Conservation (phyloP, 352 stramenopile genomes). For the Phytophthora cactorum region DNA sequence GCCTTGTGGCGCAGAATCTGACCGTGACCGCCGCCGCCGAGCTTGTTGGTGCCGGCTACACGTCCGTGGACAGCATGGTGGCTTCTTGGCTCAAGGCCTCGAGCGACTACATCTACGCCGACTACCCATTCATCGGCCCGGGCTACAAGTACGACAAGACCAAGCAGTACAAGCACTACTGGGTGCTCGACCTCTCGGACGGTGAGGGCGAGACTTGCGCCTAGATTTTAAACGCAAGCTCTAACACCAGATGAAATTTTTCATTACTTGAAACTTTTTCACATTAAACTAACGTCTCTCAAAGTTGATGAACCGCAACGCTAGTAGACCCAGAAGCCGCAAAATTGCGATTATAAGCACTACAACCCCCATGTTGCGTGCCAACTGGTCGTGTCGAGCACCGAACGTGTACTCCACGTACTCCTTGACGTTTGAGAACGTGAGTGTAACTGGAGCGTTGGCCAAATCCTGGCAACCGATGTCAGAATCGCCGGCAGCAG, state of each 20-base stretch:
- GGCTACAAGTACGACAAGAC: constrained; percentile 41
- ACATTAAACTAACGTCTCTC: background rate
- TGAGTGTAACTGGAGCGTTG: constrained; percentile 37
- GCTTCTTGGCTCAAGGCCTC: constrained; percentile 45
- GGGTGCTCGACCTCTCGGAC: constrained; percentile 36
- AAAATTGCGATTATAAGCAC: constrained; percentile 45
- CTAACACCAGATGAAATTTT: constrained; percentile 8
- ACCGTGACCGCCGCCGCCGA: constrained; percentile 27
- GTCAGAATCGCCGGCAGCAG: constrained; percentile 7
- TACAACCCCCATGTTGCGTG: constrained; percentile 43
- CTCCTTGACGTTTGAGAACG: constrained; percentile 44
- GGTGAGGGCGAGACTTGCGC: constrained; percentile 22
- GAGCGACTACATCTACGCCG: constrained; percentile 39
- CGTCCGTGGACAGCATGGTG: constrained; percentile 38
- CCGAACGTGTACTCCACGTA: constrained; percentile 56
- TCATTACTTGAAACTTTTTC: background rate
- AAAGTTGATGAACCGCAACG: constrained; percentile 41
- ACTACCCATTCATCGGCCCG: constrained; percentile 35
- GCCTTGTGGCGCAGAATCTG: constrained; percentile 35
- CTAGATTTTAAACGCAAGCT: constrained; percentile 13
- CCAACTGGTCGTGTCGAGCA: constrained; percentile 43
- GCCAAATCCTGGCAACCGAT: constrained; percentile 37
- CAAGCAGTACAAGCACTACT: constrained; percentile 46
- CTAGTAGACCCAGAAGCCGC: constrained; percentile 48
- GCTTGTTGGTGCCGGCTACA: constrained; percentile 51